These are phyloP conservation scores for Penicillium sp. DNA, from an alignment of 2,329 filamentous ascomycete genomes.

Conservation along the genomic window DNA sequence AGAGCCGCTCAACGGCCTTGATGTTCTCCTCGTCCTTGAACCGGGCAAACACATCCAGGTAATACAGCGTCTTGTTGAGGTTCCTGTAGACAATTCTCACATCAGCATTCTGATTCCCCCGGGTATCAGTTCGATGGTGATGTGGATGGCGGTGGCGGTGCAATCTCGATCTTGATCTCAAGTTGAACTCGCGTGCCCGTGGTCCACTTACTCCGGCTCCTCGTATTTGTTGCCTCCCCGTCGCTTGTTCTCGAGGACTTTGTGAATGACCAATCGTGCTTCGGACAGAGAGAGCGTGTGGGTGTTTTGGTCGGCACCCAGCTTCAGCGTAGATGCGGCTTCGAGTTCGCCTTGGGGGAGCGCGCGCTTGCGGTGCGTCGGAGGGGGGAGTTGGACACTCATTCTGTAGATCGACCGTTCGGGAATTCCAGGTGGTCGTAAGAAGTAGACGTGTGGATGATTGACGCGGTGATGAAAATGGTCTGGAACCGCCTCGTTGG, in stretches of 20 bases:
- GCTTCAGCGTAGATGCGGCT: conserved; percentile 75
- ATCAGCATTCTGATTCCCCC: not conserved
- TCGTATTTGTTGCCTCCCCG: conserved; percentile 80
- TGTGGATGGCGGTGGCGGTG: no score
- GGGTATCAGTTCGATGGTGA: not conserved
- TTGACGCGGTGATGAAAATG: not conserved
- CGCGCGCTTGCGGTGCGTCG: conserved; percentile 45
- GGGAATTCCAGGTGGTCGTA: not conserved
- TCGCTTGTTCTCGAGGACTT: conserved; percentile 77
- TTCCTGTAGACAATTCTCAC: conserved; percentile 48
- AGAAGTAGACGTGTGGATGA: no score
- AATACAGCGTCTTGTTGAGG: conserved; percentile 84
- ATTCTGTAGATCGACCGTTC: conserved; percentile 18
- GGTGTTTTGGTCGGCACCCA: conserved; percentile 91
- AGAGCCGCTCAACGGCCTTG: conserved; percentile 85
- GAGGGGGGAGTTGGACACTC: conserved; percentile 38
- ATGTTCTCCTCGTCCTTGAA: conserved; percentile 96
- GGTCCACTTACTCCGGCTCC: conserved; percentile 72
- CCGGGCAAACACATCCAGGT: conserved; percentile 90
- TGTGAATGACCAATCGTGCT: conserved; percentile 87
- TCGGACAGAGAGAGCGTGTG: conserved; percentile 91
- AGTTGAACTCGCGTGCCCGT: not conserved
- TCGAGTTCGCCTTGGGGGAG: conserved; percentile 71
- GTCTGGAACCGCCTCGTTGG: not conserved
- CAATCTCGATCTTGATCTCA: not conserved